Conservation (phyloP, 805 yeast genomes). For the Candida tallmaniae region DNA sequence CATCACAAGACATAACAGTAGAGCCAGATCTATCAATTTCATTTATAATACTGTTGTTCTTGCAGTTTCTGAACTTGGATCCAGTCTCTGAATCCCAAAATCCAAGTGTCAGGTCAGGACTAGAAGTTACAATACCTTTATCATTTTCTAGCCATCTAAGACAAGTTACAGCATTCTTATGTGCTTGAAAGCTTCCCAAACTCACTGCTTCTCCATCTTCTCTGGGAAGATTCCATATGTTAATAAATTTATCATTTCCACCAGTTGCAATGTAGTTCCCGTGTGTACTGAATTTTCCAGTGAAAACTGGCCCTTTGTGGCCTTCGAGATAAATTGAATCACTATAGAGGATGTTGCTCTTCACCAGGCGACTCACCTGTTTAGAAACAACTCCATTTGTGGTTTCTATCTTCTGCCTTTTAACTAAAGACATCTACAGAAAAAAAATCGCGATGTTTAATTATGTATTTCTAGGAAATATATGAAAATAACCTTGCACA, state of each 20-base stretch:
- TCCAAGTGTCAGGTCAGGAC: conserved; percentile 60
- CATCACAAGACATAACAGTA: conserved; percentile 51
- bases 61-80: conserved; percentile 42
- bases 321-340: conserved; percentile 34
- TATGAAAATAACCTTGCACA: not conserved
- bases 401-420: conserved; percentile 21
- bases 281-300: conserved; percentile 46
- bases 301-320: conserved; percentile 50
- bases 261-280: conserved; percentile 59
- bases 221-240: conserved; percentile 42
- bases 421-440: conserved; percentile 27
- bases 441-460: not conserved
- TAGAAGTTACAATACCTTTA: conserved; percentile 37
- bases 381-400: conserved; percentile 2
- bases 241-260: conserved; percentile 52
- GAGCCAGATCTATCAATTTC: conserved; percentile 39
- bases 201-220: conserved; percentile 25
- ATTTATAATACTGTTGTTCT: conserved; percentile 47
- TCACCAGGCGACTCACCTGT: not conserved
- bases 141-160: conserved; percentile 51
- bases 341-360: conserved; percentile 17
- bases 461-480: not conserved
- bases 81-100: conserved; percentile 63
- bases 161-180: conserved; percentile 62
- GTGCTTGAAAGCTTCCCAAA: conserved; percentile 48